Conservation (phyloP, 2,329 filamentous ascomycete genomes). For the Fusarium annulatum region DNA sequence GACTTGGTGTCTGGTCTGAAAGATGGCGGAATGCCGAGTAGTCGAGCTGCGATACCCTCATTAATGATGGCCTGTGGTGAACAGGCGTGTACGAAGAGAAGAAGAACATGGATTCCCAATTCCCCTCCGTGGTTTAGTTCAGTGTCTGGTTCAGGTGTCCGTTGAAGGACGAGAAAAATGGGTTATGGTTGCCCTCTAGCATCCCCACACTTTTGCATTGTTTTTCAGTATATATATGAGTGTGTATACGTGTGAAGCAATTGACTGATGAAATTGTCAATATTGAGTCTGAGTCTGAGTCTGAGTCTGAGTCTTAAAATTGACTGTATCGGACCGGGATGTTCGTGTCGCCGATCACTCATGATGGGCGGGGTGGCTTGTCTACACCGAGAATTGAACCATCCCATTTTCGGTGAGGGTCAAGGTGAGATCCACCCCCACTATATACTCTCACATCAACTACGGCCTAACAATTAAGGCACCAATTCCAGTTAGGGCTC, state of each 20-base stretch:
- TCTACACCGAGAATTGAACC: slow-evolving; percentile 6
- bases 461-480: slow-evolving; percentile 39
- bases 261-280: slow-evolving; percentile 34
- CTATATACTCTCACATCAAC: background rate
- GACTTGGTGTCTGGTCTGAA: slow-evolving; percentile 17
- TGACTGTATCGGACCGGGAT: slow-evolving; percentile 1
- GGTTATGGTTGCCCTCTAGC: slow-evolving; percentile 30
- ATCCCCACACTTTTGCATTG: slow-evolving; percentile 40
- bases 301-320: background rate
- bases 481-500: slow-evolving; percentile 47
- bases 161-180: slow-evolving; percentile 27
- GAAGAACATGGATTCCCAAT: slow-evolving; percentile 41
- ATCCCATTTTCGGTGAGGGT: slow-evolving; percentile 14
- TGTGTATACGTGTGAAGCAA: slow-evolving; percentile 35
- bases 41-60: slow-evolving; percentile 47
- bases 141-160: slow-evolving; percentile 32
- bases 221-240: slow-evolving; percentile 26
- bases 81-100: slow-evolving; percentile 44
- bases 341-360: slow-evolving; percentile 27
- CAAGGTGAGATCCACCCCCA: slow-evolving; percentile 22
- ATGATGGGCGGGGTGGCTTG: slow-evolving; percentile 5
- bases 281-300: background rate
- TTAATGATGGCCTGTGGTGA: slow-evolving; percentile 44
- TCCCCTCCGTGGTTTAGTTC: slow-evolving; percentile 38
- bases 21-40: slow-evolving; percentile 33